Evolutionary conservation across 78 protist genomes (phyloP).

Genomic region (Polysphondylium violaceum): DNA sequence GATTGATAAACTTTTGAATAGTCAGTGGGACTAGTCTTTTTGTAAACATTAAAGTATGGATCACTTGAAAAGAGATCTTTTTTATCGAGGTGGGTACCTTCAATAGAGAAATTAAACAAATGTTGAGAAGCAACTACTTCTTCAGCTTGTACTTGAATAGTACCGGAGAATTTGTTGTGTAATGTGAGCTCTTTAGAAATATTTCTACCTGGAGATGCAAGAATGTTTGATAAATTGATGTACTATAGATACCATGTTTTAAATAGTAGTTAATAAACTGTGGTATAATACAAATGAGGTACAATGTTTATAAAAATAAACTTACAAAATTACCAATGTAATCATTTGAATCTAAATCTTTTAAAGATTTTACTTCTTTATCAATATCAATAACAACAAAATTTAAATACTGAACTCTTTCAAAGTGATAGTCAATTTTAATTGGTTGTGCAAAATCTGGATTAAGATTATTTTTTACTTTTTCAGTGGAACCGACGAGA

Average conservation of each 20-base stretch:
- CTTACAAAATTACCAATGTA: slow-evolving; percentile 29
- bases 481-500: slow-evolving; percentile 35
- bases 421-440: slow-evolving; percentile 13
- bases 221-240: slow-evolving; percentile 22
- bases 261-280: background rate
- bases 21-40: background rate
- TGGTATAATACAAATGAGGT: background rate
- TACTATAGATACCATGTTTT: background rate
- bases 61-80: slow-evolving; percentile 84
- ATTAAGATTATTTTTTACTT: background rate
- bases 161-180: slow-evolving; percentile 3
- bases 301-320: background rate
- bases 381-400: slow-evolving; percentile 35
- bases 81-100: slow-evolving; percentile 9
- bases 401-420: slow-evolving; percentile 4
- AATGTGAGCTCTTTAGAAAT: background rate
- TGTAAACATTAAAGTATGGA: slow-evolving; percentile 66
- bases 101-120: background rate
- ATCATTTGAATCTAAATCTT: slow-evolving; percentile 5
- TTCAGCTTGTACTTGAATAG: slow-evolving; percentile 10
- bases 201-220: slow-evolving; percentile 48
- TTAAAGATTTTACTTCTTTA: background rate
- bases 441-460: slow-evolving; percentile 21
- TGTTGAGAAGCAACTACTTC: background rate
- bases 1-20: slow-evolving; percentile 26